Evolutionary conservation across 2,329 filamentous ascomycete species (phyloP).

Genomic region (Fusarium incarnatum): DNA sequence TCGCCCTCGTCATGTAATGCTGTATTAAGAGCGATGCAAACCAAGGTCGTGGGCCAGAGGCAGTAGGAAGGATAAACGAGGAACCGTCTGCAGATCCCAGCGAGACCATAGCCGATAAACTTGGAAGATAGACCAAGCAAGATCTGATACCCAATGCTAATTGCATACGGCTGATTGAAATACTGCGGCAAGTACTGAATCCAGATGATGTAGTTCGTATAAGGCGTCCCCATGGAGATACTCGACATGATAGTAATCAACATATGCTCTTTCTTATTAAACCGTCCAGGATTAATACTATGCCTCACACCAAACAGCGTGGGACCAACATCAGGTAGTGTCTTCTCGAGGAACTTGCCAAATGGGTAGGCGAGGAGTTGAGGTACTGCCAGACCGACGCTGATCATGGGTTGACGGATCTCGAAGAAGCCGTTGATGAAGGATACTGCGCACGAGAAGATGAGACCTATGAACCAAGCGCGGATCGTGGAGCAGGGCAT

Average conservation of each 20-base stretch:
- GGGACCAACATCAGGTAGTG: conserved; percentile 63
- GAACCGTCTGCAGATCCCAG: conserved; percentile 62
- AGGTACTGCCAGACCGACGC: conserved; percentile 65
- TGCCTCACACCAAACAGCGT: conserved; percentile 60
- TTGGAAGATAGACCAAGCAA: conserved; percentile 63
- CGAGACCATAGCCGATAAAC: conserved; percentile 67
- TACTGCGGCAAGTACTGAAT: conserved; percentile 61
- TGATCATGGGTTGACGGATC: conserved; percentile 66
- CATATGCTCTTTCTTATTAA: conserved; percentile 71
- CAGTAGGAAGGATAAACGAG: conserved; percentile 64
- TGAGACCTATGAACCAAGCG: conserved; percentile 64
- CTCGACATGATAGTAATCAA: conserved; percentile 72
- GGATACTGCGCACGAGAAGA: conserved; percentile 61
- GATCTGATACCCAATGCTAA: conserved; percentile 62
- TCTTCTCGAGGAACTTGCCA: conserved; percentile 62
- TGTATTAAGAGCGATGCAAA: conserved; percentile 62
- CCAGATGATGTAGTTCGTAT: conserved; percentile 64
- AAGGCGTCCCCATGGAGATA: conserved; percentile 61
- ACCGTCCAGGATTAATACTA: conserved; percentile 66
- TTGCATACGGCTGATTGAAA: conserved; percentile 63
- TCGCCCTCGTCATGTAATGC: conserved; percentile 60
- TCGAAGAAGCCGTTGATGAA: conserved; percentile 69
- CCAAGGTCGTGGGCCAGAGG: conserved; percentile 65
- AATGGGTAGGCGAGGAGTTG: conserved; percentile 68
- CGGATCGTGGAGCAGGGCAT: conserved; percentile 66